These are phyloP conservation scores for Lagenaria siceraria DNA, from an alignment of 306 rosid species.

Conservation along the genomic window DNA sequence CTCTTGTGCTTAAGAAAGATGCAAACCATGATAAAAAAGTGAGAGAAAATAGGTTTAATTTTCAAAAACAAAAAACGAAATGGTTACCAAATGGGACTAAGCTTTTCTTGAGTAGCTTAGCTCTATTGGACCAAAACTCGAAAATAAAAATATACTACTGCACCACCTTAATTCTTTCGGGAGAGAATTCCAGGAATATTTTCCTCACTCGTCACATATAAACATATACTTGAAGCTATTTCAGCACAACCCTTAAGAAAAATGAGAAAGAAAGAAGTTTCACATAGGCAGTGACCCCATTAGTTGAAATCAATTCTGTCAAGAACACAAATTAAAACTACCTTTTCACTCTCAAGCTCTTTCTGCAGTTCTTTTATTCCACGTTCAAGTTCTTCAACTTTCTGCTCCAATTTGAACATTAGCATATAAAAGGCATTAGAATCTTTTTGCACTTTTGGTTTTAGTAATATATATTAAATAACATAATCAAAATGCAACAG, in stretches of 20 bases:
- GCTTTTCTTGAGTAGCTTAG: neutral
- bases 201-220: neutral
- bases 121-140: neutral
- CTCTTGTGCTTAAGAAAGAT: too few species aligned
- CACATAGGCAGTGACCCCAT: neutral
- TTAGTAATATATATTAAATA: neutral
- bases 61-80: too few species aligned
- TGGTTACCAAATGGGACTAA: too few species aligned
- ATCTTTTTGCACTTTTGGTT: conserved; percentile 15
- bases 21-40: too few species aligned
- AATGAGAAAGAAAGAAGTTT: neutral
- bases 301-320: neutral
- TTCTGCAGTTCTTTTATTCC: conserved; percentile 43
- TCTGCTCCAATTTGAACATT: conserved; percentile 40
- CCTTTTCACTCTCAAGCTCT: conserved; percentile 92
- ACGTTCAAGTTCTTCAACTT: conserved; percentile 60
- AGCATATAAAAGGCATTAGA: conserved; percentile 13
- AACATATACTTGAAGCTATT: neutral
- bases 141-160: neutral
- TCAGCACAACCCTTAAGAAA: neutral
- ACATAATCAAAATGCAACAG: neutral
- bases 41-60: too few species aligned
- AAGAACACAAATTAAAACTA: conserved; percentile 25
- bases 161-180: neutral
- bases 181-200: neutral